phyloP scores from a whole-genome alignment of 148 eudicot species.

The Nepenthes gracilis region DNA sequence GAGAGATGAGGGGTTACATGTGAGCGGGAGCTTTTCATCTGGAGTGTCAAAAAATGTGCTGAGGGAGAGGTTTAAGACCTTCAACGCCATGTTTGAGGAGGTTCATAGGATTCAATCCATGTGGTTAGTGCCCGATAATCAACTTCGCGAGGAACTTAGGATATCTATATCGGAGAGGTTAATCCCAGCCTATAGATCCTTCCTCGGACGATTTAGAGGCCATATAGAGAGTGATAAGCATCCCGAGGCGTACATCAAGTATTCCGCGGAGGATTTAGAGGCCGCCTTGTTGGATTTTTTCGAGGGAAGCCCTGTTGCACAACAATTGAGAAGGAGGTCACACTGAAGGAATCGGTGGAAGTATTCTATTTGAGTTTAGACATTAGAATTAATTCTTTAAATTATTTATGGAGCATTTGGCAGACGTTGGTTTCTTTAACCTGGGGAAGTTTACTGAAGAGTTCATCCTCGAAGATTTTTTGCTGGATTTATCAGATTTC shows the following conservation, averaged over 20 bases:
- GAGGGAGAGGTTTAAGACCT: constrained; percentile 71
- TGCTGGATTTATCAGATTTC: constrained; percentile 3
- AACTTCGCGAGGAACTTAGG: constrained; percentile 71
- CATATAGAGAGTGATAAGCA: constrained; percentile 76
- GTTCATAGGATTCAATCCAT: constrained; percentile 64
- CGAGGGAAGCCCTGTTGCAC: constrained; percentile 59
- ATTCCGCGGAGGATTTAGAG: constrained; percentile 74
- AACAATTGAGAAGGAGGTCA: constrained; percentile 66
- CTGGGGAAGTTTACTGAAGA: constrained; percentile 5
- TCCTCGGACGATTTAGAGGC: constrained; percentile 63
- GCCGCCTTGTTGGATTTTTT: constrained; percentile 66
- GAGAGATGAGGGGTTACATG: constrained; percentile 82
- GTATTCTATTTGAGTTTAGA: constrained; percentile 13
- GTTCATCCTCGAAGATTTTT: neutral
- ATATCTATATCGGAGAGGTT: constrained; percentile 68
- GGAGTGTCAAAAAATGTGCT: constrained; percentile 65
- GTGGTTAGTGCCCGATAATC: constrained; percentile 65
- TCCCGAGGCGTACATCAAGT: constrained; percentile 70
- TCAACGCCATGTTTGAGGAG: constrained; percentile 77
- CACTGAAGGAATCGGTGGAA: constrained; percentile 15
- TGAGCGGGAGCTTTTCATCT: constrained; percentile 56
- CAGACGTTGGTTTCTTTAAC: constrained; percentile 17
- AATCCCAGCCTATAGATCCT: constrained; percentile 74
- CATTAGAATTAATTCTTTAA: constrained; percentile 44
- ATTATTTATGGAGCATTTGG: constrained; percentile 23